These are phyloP conservation scores for Blastobotrys aristatus DNA, from an alignment of 1,139 yeast species.

Conservation along the genomic window DNA sequence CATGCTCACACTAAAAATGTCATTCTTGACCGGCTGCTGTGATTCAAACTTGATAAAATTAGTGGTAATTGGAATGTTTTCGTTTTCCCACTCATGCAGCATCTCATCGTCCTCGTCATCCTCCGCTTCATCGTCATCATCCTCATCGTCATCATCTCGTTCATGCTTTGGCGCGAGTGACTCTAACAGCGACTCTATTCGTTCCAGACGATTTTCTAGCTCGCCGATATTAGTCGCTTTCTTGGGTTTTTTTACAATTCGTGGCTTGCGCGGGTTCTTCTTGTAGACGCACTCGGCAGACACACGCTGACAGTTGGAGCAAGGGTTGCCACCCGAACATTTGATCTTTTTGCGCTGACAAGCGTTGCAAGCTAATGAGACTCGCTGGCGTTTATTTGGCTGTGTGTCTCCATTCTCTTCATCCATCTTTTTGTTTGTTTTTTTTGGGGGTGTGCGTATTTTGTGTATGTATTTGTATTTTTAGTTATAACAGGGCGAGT, in stretches of 20 bases:
- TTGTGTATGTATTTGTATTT: background rate
- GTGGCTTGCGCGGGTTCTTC: slow-evolving; percentile 30
- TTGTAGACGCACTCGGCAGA: slow-evolving; percentile 34
- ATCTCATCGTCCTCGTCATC: slow-evolving; percentile 2
- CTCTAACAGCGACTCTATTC: slow-evolving; percentile 33
- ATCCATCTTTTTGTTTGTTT: too few species aligned
- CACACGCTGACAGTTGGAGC: slow-evolving; percentile 53
- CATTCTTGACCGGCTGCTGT: slow-evolving; percentile 5
- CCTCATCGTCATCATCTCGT: slow-evolving; percentile 1
- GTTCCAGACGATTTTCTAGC: slow-evolving; percentile 31
- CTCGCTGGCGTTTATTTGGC: slow-evolving; percentile 44
- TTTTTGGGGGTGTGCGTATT: too few species aligned
- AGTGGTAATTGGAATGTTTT: slow-evolving; percentile 12
- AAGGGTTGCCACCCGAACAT: slow-evolving; percentile 72
- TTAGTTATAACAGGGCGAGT: background rate
- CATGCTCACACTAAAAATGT: slow-evolving; percentile 18
- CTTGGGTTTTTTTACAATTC: slow-evolving; percentile 23
- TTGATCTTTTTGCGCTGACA: slow-evolving; percentile 67
- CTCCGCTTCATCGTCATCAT: slow-evolving; percentile 4
- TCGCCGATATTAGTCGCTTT: slow-evolving; percentile 26
- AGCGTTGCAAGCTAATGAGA: slow-evolving; percentile 49
- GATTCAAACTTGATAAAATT: slow-evolving; percentile 13
- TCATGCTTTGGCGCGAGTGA: slow-evolving; percentile 12
- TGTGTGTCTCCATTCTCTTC: slow-evolving; percentile 30
- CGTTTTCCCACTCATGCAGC: slow-evolving; percentile 9